Evolutionary conservation across 768 basidiomycete species (phyloP), one percentile per base, ranked within the genome.

Genomic region (Trametes meyenii): DNA sequence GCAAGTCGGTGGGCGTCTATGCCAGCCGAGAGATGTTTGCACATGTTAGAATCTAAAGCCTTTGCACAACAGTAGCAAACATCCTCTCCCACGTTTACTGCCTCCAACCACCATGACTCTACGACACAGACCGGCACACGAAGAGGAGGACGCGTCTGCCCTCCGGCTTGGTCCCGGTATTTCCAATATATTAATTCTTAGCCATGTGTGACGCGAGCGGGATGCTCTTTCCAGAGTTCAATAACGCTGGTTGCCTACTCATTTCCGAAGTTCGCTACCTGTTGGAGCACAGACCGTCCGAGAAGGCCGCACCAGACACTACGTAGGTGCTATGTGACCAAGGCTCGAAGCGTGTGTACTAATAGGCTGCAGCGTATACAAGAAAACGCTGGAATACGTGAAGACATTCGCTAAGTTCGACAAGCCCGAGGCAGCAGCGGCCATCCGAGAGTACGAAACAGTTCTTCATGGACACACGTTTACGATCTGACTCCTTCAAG

Each of bases 241-340:
- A 92, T 77, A 92, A 94, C 65, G 90, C 90, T 5, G 93, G 91
- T 80, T 94, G 91, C 74, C 74, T 96, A 70, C 82, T 94, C 68
- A 94, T 96, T 62, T 94, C 92, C 1, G 94, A 96, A 71, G 94
- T 96, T 72, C 93, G 93, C 71, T 91, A 94, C 72, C 77, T 96
- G 50, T 79, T 96, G 29, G 92, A 94, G 74, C 90, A 91, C 78
- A 79, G 91, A 66, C 62, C 62, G 29, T 58, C 56, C 6, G 88
- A 92, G 75, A 90, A 93, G 74, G 89, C 91, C 69, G 89, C 90
- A 2, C 92, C 92, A 8, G 92, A 93, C 69, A 94, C 92, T 58
- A 84, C 87, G 94, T 94, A 70, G 61, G 88, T 78, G 21, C 2
- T 13, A 3, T 23, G 14, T n/a, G n/a, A n/a, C n/a, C n/a, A n/a